Evolutionary conservation across 805 yeast species (phyloP).

Genomic region (Saccharomycopsis lassenensis): DNA sequence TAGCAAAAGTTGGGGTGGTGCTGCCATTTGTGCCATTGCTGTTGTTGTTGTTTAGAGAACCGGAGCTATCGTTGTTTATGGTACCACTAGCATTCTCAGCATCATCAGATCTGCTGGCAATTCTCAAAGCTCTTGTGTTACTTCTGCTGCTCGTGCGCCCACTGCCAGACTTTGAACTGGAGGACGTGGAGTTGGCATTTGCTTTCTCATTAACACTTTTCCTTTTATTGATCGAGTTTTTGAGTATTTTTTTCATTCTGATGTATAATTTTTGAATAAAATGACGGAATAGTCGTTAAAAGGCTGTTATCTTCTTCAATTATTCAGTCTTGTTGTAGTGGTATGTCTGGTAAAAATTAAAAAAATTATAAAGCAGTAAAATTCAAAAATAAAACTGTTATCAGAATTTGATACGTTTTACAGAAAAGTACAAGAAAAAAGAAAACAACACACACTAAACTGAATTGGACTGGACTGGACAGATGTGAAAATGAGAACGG

Average conservation of each 20-base stretch:
- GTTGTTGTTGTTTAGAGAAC: neutral
- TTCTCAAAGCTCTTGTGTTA: constrained; percentile 5
- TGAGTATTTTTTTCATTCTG: constrained; percentile 16
- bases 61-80: neutral
- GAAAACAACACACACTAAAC: no score
- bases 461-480: no score
- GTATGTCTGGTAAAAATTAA: neutral
- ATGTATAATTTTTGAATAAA: neutral
- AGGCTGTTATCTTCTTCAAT: neutral
- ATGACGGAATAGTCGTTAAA: neutral
- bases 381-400: neutral
- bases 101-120: constrained; percentile 3
- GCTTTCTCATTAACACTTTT: constrained; percentile 16
- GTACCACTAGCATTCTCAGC: constrained; percentile 1
- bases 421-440: neutral
- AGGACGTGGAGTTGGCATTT: neutral
- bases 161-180: constrained; percentile 4
- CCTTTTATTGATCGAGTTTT: constrained; percentile 14
- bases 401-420: constrained; percentile 1
- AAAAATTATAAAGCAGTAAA: neutral
- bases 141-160: constrained; percentile 10
- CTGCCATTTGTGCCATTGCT: neutral
- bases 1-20: constrained; percentile 6
- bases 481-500: no score
- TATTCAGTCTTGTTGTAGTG: neutral